phyloP scores from a whole-genome alignment of 2,329 filamentous ascomycete species.

The Apiospora aurea region DNA sequence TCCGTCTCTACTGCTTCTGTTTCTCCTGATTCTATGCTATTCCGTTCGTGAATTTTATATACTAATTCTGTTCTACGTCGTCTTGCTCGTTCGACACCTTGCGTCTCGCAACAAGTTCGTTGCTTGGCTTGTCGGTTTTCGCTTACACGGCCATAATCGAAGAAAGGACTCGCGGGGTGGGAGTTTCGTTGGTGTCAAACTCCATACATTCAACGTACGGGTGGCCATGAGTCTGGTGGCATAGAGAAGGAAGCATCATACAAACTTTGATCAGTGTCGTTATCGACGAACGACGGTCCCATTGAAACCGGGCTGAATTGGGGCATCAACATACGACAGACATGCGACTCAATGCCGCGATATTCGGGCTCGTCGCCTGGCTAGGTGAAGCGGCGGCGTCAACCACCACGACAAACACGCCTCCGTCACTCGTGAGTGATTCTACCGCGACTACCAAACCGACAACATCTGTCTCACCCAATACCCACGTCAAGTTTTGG shows the following conservation, averaged over 20 bases:
- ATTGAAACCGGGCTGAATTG: too few species aligned
- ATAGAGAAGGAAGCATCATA: not conserved
- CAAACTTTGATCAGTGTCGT: not conserved
- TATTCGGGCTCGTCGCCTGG: constrained; percentile 20
- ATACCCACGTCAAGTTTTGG: not conserved
- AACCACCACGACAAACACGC: too few species aligned
- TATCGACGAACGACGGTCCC: not conserved
- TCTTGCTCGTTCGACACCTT: not conserved
- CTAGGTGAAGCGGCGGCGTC: not conserved
- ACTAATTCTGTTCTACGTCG: not conserved
- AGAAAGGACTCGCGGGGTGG: too few species aligned
- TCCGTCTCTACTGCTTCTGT: not conserved
- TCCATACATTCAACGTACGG: not conserved
- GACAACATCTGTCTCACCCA: too few species aligned
- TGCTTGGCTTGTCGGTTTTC: not conserved
- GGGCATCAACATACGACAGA: not conserved
- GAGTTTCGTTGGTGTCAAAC: too few species aligned
- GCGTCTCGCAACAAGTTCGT: not conserved
- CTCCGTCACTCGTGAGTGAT: too few species aligned
- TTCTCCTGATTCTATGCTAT: not conserved
- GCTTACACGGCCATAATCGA: not conserved
- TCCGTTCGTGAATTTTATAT: not conserved
- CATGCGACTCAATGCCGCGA: constrained; percentile 25
- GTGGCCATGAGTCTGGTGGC: not conserved
- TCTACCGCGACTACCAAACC: too few species aligned